These are phyloP conservation scores for Aspergillus chevalieri DNA, from an alignment of 2,329 filamentous ascomycete species.

Conservation along the genomic window DNA sequence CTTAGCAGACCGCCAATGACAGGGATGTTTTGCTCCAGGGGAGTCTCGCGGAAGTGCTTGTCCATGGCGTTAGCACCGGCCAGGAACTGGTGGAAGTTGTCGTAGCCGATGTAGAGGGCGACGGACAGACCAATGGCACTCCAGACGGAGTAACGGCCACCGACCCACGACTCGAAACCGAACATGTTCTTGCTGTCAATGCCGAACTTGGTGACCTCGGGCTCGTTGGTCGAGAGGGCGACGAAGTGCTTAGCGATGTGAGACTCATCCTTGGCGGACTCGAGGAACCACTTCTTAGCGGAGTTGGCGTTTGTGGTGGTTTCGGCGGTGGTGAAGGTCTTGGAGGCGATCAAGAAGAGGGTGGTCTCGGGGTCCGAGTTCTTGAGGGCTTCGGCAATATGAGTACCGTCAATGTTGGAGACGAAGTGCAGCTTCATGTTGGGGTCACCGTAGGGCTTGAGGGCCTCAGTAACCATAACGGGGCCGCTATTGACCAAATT, in stretches of 20 bases:
- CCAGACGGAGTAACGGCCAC: constrained; percentile 97
- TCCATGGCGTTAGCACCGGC: constrained; percentile 95
- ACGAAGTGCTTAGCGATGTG: constrained; percentile 97
- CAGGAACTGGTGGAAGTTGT: constrained; percentile 97
- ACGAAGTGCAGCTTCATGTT: constrained; percentile 93
- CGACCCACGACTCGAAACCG: constrained; percentile 97
- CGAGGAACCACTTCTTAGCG: constrained; percentile 93
- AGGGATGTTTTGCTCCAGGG: constrained; percentile 91
- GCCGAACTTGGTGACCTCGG: constrained; percentile 94
- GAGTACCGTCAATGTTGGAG: constrained; percentile 98
- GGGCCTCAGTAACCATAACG: constrained; percentile 97
- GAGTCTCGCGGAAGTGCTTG: constrained; percentile 90
- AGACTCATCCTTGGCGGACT: constrained; percentile 66
- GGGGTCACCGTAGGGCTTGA: constrained; percentile 86
- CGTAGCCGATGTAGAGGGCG: constrained; percentile 87
- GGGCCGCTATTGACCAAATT: constrained; percentile 59
- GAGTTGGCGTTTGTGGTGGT: constrained; percentile 96
- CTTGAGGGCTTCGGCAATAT: constrained; percentile 88
- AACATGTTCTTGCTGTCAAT: constrained; percentile 99
- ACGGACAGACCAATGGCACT: constrained; percentile 95
- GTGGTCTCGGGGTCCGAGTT: constrained; percentile 92
- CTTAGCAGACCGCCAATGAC: constrained; percentile 85
- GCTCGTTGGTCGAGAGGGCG: constrained; percentile 90
- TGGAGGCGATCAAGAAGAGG: constrained; percentile 97
- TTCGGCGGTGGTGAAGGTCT: constrained; percentile 99